Base-by-base conservation (phyloP, 306 rosid species). In the Lathyrus oleraceus region DNA sequence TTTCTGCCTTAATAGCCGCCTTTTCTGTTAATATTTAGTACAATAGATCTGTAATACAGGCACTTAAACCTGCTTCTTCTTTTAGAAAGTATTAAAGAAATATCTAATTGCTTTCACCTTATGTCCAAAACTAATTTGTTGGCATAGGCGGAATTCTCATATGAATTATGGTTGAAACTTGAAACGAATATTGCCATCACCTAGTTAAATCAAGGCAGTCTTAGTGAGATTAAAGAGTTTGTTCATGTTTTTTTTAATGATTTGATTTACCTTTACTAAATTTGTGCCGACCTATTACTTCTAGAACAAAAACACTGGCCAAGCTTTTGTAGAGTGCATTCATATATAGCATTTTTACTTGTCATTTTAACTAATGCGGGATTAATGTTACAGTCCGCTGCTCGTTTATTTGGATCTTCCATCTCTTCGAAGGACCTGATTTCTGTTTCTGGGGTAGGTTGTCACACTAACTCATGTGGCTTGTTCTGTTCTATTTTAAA, bases 361-460 rank as follows among this genome's bases (percentile, higher is more conserved):
- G 13, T 52, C 60, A 48, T 75, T 66, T 48, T 15, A 59, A 51
- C 72, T 51, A 45, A 58, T 63, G 5, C 43, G 28, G 52, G 57
- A 54, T 78, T 52, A 52, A 68, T 44, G 27, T 58, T 83, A 76
- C 90, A 90, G 98, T 93, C 98, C 17, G 91, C 98, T 16, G 96
- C 98, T 16, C 94, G 96, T 77, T 85, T 93, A 66, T 90, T 87
- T 83, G 98, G 98, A 70, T 93, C 96, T 73, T 80, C 93, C 30
- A 85, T 88, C 72, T 84, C 95, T 81, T 84, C 89, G 9, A 80
- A 86, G 84, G 88, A 91, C 76, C 83, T 89, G 79, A 83, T 87
- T 67, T 83, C 86, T 63, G 97, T 91, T 64, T 91, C 97, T 43
- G 96, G 96, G 94, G 97, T 91, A 78, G 78, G 94, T 82, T 56